phyloP scores from a whole-genome alignment of 352 stramenopile genomes.

The Pseudoperonospora humuli region DNA sequence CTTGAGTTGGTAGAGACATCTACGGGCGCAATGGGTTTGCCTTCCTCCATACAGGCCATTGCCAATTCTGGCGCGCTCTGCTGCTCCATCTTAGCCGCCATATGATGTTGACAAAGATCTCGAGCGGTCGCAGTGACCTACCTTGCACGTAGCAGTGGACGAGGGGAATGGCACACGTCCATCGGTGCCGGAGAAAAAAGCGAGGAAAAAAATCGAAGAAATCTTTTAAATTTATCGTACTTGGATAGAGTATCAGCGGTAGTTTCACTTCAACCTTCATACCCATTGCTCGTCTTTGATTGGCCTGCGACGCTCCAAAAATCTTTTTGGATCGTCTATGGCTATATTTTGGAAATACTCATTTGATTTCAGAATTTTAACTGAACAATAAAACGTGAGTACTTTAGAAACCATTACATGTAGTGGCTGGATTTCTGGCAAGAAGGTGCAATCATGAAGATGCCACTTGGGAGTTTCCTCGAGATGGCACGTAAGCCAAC shows the following conservation, averaged over 20 bases:
- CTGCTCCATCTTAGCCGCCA: constrained; percentile 27
- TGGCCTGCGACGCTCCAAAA: constrained; percentile 6
- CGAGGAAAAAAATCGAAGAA: constrained; percentile 35
- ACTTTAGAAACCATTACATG: neutral
- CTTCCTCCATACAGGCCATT: constrained; percentile 3
- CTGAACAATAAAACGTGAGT: neutral
- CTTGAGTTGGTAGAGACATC: neutral
- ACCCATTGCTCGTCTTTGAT: constrained; percentile 7
- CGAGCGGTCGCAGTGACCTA: neutral
- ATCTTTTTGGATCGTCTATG: constrained; percentile 9
- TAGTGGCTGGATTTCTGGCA: no score
- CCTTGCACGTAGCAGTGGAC: constrained; percentile 5
- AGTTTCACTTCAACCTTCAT: constrained; percentile 3
- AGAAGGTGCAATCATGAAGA: no score
- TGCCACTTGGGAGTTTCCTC: no score
- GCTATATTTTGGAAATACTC: constrained; percentile 8
- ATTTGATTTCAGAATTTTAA: constrained; percentile 17
- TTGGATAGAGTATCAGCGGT: constrained; percentile 1
- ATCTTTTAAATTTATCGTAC: constrained; percentile 23
- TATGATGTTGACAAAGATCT: constrained; percentile 4
- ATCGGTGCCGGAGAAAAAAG: constrained; percentile 7
- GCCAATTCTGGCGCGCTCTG: constrained; percentile 22
- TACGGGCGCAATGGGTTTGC: constrained; percentile 3
- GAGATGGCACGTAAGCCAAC: no score
- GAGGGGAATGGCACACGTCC: constrained; percentile 22